Conservation (phyloP, 2,329 filamentous ascomycete species). For the Aspergillus fumigatiaffinis region DNA sequence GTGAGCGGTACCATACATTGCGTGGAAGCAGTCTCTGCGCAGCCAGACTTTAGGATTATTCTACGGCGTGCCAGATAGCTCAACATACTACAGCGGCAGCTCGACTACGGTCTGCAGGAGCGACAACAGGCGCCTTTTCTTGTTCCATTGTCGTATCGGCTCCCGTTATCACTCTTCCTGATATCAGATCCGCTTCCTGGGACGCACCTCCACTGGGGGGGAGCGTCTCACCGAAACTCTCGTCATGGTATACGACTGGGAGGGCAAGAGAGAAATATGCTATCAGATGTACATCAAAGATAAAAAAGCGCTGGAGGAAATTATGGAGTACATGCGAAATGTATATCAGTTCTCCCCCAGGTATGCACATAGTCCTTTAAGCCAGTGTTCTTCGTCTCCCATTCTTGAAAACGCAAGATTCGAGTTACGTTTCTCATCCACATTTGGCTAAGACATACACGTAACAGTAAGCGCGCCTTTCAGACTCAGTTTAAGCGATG, state of each 20-base stretch:
- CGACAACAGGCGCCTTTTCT: slow-evolving; percentile 32
- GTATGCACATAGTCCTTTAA: slow-evolving; percentile 42
- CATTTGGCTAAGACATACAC: not conserved
- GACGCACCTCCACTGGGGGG: slow-evolving; percentile 26
- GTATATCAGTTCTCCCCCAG: slow-evolving; percentile 66
- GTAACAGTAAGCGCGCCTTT: slow-evolving; percentile 63
- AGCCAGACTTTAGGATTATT: slow-evolving; percentile 7
- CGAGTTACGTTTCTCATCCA: not conserved
- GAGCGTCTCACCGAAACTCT: slow-evolving; percentile 13
- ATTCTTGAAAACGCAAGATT: not conserved
- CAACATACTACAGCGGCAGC: slow-evolving; percentile 4
- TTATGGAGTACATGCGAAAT: slow-evolving; percentile 66
- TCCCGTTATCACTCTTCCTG: not conserved
- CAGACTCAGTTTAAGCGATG: slow-evolving; percentile 74
- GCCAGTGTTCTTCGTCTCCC: slow-evolving; percentile 1
- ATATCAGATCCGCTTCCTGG: slow-evolving; percentile 11
- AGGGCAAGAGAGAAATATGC: slow-evolving; percentile 62
- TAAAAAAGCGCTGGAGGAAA: slow-evolving; percentile 67
- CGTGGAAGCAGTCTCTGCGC: slow-evolving; percentile 19
- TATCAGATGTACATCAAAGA: slow-evolving; percentile 74
- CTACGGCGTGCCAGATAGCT: slow-evolving; percentile 17
- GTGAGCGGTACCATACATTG: slow-evolving; percentile 11
- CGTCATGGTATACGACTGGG: slow-evolving; percentile 60
- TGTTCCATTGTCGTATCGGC: slow-evolving; percentile 12
- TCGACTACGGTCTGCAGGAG: slow-evolving; percentile 33